Evolutionary conservation across 2,329 filamentous ascomycete species (phyloP).

Genomic region (Stylonectria norvegica): DNA sequence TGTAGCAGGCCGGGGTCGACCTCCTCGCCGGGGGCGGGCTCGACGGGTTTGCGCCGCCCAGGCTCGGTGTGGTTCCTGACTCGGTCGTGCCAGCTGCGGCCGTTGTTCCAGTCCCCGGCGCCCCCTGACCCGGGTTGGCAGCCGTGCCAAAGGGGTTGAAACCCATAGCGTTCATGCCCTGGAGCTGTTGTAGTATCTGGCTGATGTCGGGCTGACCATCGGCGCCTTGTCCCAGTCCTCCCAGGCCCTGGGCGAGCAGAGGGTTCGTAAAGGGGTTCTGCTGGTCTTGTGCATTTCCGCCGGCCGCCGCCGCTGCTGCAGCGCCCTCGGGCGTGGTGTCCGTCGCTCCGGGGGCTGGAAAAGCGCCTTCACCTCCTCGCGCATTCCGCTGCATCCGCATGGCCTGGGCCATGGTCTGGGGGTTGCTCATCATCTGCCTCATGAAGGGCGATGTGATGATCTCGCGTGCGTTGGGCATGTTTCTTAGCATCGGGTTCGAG

Average conservation of each 20-base stretch:
- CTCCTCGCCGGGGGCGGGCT: slow-evolving; percentile 83
- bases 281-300: slow-evolving; percentile 29
- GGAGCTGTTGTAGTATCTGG: slow-evolving; percentile 28
- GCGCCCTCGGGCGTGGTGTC: slow-evolving; percentile 69
- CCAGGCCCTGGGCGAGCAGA: slow-evolving; percentile 27
- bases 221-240: slow-evolving; percentile 14
- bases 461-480: slow-evolving; percentile 72
- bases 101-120: slow-evolving; percentile 27
- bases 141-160: slow-evolving; percentile 35
- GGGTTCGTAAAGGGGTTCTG: slow-evolving; percentile 35
- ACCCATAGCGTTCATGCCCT: slow-evolving; percentile 27
- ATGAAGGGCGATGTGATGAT: slow-evolving; percentile 87
- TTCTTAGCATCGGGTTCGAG: slow-evolving; percentile 77
- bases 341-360: slow-evolving; percentile 88
- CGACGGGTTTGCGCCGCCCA: slow-evolving; percentile 91
- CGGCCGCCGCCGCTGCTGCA: slow-evolving; percentile 26
- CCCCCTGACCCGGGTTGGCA: slow-evolving; percentile 21
- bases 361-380: slow-evolving; percentile 56
- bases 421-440: slow-evolving; percentile 89
- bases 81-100: slow-evolving; percentile 25
- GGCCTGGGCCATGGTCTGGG: slow-evolving; percentile 76
- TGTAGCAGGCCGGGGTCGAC: slow-evolving; percentile 90
- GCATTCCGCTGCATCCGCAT: slow-evolving; percentile 76
- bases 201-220: slow-evolving; percentile 11
- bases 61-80: slow-evolving; percentile 18